These are phyloP conservation scores for Emericellopsis cladophorae DNA, from an alignment of 2,329 filamentous ascomycete species.

Conservation along the genomic window DNA sequence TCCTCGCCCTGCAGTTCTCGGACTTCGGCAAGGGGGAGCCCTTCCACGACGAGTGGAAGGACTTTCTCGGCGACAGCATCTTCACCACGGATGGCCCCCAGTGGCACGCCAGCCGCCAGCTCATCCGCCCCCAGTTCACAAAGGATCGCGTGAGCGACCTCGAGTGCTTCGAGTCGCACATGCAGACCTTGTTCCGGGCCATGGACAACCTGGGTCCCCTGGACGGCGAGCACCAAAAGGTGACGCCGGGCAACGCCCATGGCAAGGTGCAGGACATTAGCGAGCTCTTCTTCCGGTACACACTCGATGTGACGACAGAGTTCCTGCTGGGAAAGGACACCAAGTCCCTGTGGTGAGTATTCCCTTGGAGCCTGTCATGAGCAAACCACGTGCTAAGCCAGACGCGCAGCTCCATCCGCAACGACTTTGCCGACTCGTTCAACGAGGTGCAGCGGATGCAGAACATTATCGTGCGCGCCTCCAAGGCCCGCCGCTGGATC, in stretches of 20 bases:
- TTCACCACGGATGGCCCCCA: slow-evolving; percentile 67
- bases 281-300: slow-evolving; percentile 73
- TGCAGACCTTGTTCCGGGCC: slow-evolving; percentile 58
- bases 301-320: slow-evolving; percentile 75
- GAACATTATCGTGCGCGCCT: slow-evolving; percentile 50
- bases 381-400: neutral
- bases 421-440: slow-evolving; percentile 71
- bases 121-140: slow-evolving; percentile 79
- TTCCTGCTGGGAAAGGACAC: slow-evolving; percentile 74
- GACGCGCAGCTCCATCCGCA: slow-evolving; percentile 35
- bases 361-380: neutral
- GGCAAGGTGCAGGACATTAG: slow-evolving; percentile 54
- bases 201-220: slow-evolving; percentile 47
- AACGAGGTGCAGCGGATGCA: slow-evolving; percentile 67
- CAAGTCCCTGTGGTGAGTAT: slow-evolving; percentile 38
- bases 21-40: slow-evolving; percentile 72
- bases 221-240: slow-evolving; percentile 46
- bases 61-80: slow-evolving; percentile 63
- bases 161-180: slow-evolving; percentile 67
- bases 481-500: slow-evolving; percentile 49
- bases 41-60: slow-evolving; percentile 65
- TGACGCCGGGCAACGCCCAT: slow-evolving; percentile 50
- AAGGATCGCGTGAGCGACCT: slow-evolving; percentile 75
- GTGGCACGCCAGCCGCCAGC: slow-evolving; percentile 71
- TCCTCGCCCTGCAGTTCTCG: slow-evolving; percentile 73